phyloP scores from a whole-genome alignment of 1,284 basidiomycete genomes.

The Sphaerobolus stellatus region DNA sequence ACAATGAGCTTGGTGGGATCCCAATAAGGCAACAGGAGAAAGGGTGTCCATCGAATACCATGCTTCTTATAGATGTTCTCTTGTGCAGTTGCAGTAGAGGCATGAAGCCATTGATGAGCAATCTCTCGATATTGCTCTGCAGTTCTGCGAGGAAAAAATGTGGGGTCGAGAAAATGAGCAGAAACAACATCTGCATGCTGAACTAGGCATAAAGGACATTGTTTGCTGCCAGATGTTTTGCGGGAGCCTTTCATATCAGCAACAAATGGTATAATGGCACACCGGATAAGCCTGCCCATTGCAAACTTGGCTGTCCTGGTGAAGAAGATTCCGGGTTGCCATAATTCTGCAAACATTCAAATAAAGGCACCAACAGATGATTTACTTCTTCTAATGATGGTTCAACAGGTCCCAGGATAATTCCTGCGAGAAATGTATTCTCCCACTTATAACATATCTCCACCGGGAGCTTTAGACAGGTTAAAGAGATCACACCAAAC shows the following conservation, averaged over 20 bases:
- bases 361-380: conserved; percentile 28
- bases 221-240: conserved; percentile 23
- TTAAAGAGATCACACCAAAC: conserved; percentile 33
- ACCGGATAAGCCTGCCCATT: conserved; percentile 19
- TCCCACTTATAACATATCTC: conserved; percentile 13
- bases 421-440: conserved; percentile 22
- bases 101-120: conserved; percentile 24
- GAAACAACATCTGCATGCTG: background rate
- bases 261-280: conserved; percentile 26
- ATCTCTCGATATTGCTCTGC: conserved; percentile 14
- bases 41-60: conserved; percentile 36
- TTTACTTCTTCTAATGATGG: conserved; percentile 27
- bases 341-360: conserved; percentile 30
- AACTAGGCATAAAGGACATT: background rate
- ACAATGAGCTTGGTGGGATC: conserved; percentile 30
- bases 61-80: conserved; percentile 19
- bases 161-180: background rate
- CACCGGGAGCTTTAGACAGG: conserved; percentile 31
- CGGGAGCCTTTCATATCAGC: conserved; percentile 28
- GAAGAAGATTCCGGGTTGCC: conserved; percentile 29
- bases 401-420: conserved; percentile 34
- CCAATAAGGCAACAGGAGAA: conserved; percentile 40
- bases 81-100: conserved; percentile 13
- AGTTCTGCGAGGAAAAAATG: conserved; percentile 14
- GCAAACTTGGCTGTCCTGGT: conserved; percentile 20